phyloP scores from a whole-genome alignment of 78 protist genomes.

The Chrysochromulina parva region DNA sequence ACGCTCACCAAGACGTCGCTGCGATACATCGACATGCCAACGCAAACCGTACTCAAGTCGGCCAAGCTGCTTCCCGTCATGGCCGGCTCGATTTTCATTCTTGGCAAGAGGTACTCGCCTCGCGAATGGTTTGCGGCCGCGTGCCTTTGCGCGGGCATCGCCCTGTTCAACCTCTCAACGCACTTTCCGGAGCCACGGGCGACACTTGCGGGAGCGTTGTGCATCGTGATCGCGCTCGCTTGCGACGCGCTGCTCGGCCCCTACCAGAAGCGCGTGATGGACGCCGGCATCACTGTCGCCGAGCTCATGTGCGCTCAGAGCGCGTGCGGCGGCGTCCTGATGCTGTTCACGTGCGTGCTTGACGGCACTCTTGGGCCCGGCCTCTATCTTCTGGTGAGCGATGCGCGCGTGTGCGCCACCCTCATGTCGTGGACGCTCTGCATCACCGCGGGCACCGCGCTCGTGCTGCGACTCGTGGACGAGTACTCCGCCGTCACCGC shows the following conservation, averaged over 20 bases:
- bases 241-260: background rate
- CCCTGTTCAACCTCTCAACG: background rate
- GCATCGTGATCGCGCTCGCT: background rate
- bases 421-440: background rate
- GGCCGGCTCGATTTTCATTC: background rate
- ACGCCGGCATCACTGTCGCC: background rate
- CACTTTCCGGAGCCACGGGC: too few relatives aligned
- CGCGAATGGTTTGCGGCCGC: background rate
- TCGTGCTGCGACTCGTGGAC: background rate
- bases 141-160: background rate
- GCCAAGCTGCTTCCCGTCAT: background rate
- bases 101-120: background rate
- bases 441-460: background rate
- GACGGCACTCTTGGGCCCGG: background rate
- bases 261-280: background rate
- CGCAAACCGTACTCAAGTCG: background rate
- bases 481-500: background rate
- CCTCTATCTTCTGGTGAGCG: background rate
- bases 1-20: background rate
- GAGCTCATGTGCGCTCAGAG: background rate
- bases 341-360: background rate
- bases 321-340: background rate
- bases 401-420: background rate
- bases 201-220: too few relatives aligned
- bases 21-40: background rate